Evolutionary conservation across 345 rosid genomes (phyloP).

Genomic region (Toxicodendron radicans): DNA sequence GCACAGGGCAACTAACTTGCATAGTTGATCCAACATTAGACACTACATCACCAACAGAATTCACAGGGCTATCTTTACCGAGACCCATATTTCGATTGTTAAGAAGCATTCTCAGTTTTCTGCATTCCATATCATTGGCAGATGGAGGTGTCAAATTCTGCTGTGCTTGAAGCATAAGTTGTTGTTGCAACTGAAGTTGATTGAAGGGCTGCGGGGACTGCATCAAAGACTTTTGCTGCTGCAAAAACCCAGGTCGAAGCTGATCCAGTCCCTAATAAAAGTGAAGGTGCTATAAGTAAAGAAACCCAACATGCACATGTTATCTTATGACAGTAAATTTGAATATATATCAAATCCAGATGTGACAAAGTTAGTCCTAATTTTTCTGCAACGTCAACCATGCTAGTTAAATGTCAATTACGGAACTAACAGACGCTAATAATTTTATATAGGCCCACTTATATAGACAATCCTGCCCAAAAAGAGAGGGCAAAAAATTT

Average conservation of each 20-base stretch:
- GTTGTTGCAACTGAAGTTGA: slow-evolving; percentile 55
- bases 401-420: neutral
- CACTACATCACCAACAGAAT: slow-evolving; percentile 37
- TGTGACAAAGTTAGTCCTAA: neutral
- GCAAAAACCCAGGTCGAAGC: slow-evolving; percentile 45
- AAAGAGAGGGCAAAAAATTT: too few species aligned
- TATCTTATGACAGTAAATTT: neutral
- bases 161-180: slow-evolving; percentile 54
- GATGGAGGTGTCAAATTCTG: slow-evolving; percentile 46
- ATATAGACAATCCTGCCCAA: too few species aligned
- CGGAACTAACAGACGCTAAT: neutral
- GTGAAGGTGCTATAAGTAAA: slow-evolving; percentile 7
- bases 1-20: slow-evolving; percentile 34
- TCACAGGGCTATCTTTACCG: slow-evolving; percentile 39
- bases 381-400: neutral
- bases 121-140: slow-evolving; percentile 46
- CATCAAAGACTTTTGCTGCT: slow-evolving; percentile 45
- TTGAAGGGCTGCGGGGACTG: slow-evolving; percentile 45
- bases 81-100: slow-evolving; percentile 39
- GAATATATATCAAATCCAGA: neutral
- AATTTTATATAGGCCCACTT: neutral
- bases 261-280: slow-evolving; percentile 52
- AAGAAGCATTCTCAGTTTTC: slow-evolving; percentile 52
- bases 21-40: slow-evolving; percentile 42
- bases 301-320: neutral